Base-by-base conservation (phyloP, 2,329 filamentous ascomycete species). In the Cladosporium sp. region DNA sequence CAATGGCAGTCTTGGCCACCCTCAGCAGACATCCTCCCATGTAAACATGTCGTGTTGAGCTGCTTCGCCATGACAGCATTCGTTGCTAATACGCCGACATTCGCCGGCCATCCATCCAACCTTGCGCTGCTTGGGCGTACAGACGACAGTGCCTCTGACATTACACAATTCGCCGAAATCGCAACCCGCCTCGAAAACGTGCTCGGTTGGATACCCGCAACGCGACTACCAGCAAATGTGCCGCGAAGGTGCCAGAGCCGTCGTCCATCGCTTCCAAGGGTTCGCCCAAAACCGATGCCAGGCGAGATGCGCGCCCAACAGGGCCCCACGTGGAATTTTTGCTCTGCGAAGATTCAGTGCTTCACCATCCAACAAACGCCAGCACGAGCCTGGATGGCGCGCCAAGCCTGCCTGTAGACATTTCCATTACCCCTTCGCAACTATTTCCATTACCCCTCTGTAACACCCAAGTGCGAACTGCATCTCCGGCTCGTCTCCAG, bases 351-450 rank as follows among this genome's bases (percentile, higher is more conserved):
- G 40, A 44, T 44, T 44, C 28, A 18, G 46, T 21, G 29, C 23
- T 57, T 57, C 53, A 57, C 53, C 53, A 37, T 37, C 33, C 53
- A 33, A 21, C 40, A 46, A 46, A 46, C 40, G 40, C 40, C 40
- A 33, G 52, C 52, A 55, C 52, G 26, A 55, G 52, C 52, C 52
- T 55, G 40, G 40, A 26, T 53, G 49, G 49, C 49, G 49, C 49
- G 55, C 55, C 31, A 40, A 57, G 33, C 55, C 29, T 21, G 55
- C 40, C 21, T 29, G 26, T 55, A 55, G 26, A 18, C 52, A 50
- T 61, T 61, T 61, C 58, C 28, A 46, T 61, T 61, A 61, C 58
- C 58, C 58, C 58, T 50, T 21, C 58, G 18, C 16, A 31, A 31
- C 58, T 7, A 49, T 49, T 53, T 53, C 49, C 29, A 57, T 57